Evolutionary conservation across 257 asterid species (phyloP).

Genomic region (Solanum chiquidenum): DNA sequence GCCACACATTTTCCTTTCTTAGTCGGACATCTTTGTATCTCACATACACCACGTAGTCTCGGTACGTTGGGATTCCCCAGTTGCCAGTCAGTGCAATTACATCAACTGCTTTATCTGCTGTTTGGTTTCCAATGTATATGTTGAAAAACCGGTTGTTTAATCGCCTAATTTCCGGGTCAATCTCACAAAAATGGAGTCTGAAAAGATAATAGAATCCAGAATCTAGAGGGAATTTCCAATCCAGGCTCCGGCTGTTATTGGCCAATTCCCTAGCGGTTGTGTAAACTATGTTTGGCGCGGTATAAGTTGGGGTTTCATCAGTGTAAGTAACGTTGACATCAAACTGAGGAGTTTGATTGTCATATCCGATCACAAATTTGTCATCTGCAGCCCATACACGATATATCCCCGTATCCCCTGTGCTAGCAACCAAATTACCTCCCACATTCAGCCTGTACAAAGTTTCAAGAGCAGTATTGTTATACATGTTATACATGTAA

Average conservation of each 20-base stretch:
- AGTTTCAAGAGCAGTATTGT: constrained; percentile 25
- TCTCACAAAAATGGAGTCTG: constrained; percentile 51
- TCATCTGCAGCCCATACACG: constrained; percentile 31
- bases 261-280: constrained; percentile 10
- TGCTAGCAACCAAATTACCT: background rate
- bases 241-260: background rate
- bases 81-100: constrained; percentile 2
- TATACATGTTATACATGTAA: background rate
- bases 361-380: background rate
- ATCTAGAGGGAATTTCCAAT: constrained; percentile 38
- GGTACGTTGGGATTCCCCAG: constrained; percentile 16
- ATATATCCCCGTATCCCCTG: constrained; percentile 38
- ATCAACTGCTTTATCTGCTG: constrained; percentile 5
- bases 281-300: constrained; percentile 42
- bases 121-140: constrained; percentile 13
- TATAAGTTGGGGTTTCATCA: constrained; percentile 8
- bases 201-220: constrained; percentile 37
- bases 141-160: background rate
- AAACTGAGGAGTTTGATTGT: background rate
- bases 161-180: too few relatives aligned
- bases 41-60: constrained; percentile 21
- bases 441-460: constrained; percentile 47
- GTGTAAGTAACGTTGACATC: constrained; percentile 15
- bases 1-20: background rate
- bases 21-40: background rate